Conservation (phyloP, 768 basidiomycete species). For the Fistulinella prunicolor region DNA sequence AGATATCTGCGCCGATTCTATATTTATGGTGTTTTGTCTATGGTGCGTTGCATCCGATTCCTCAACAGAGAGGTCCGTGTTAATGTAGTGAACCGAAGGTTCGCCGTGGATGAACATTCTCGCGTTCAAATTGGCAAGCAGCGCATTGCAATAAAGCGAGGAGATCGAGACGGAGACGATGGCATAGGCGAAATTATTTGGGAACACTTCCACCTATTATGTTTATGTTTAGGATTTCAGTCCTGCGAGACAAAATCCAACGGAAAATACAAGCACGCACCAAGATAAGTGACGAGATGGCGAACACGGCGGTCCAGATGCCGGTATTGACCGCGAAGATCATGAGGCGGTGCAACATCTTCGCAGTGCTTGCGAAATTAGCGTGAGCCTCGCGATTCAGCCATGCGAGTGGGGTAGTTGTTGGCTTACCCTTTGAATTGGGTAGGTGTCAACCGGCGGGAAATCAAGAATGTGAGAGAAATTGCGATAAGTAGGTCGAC, state of each 20-base stretch:
- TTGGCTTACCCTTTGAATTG: neutral
- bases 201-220: neutral
- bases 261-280: too few relatives aligned
- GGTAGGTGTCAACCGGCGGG: neutral
- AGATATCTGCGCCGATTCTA: too few relatives aligned
- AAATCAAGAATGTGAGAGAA: neutral
- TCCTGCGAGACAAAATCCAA: too few relatives aligned
- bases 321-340: conserved; percentile 16
- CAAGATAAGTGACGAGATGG: conserved; percentile 36
- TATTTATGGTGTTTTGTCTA: too few relatives aligned
- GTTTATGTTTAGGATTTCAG: neutral
- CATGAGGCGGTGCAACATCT: neutral
- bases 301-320: conserved; percentile 51
- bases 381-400: neutral
- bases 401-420: neutral
- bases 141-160: neutral
- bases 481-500: neutral
- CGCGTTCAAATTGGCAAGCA: neutral
- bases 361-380: neutral
- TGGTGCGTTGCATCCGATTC: too few relatives aligned
- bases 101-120: neutral
- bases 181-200: neutral
- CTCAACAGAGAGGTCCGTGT: neutral
- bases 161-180: neutral
- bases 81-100: neutral